Evolutionary conservation across 202 grass and related monocot genomes (phyloP).

Genomic region (Tripidium arundinaceum): DNA sequence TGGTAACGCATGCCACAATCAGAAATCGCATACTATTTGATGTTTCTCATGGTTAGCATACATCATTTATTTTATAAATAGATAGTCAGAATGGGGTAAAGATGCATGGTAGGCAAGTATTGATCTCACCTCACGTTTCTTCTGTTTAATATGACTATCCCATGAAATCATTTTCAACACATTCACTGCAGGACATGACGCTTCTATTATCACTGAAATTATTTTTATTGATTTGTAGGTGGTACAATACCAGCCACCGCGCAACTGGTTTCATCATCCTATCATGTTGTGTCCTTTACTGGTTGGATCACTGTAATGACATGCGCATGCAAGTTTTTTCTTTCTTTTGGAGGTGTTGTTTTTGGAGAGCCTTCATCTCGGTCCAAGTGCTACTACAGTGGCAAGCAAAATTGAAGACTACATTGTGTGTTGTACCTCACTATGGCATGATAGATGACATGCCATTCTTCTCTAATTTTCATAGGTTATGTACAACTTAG

Average conservation of each 20-base stretch:
- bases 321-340: no score
- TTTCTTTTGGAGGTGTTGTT: no score
- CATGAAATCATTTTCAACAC: neutral
- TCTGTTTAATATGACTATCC: neutral
- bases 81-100: neutral
- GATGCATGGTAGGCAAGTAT: neutral
- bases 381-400: no score
- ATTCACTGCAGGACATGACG: neutral
- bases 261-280: constrained; percentile 70
- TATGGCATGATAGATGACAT: no score
- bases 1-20: neutral
- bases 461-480: no score
- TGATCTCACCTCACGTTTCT: neutral
- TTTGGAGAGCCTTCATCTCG: no score
- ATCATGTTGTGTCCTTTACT: neutral
- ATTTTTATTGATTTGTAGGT: constrained; percentile 36
- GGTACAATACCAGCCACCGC: constrained; percentile 79
- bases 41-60: neutral
- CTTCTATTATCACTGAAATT: neutral
- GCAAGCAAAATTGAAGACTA: no score
- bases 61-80: neutral
- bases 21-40: neutral
- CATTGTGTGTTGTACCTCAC: no score
- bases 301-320: no score
- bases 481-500: no score